These are phyloP conservation scores for Trichoderma citrinoviride DNA, from an alignment of 2,329 filamentous ascomycete species.

Conservation along the genomic window DNA sequence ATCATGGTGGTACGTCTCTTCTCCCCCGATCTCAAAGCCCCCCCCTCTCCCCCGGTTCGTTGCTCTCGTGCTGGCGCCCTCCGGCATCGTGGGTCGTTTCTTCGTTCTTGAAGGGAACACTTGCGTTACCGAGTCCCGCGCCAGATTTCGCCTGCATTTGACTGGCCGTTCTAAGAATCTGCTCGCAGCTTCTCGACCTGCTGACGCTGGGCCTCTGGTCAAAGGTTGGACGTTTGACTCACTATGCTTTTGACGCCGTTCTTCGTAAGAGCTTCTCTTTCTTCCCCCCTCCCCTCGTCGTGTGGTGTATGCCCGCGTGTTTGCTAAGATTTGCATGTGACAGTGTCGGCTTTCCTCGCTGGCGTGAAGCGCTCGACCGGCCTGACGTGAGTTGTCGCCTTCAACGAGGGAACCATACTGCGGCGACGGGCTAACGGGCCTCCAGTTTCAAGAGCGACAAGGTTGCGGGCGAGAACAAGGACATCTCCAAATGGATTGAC, in stretches of 20 bases:
- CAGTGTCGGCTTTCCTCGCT: conserved; percentile 93
- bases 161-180: conserved; percentile 36
- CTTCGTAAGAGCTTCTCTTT: conserved; percentile 61
- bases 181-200: conserved; percentile 59
- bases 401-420: background rate
- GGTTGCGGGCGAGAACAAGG: conserved; percentile 74
- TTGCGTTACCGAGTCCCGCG: conserved; percentile 23
- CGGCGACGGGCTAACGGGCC: conserved; percentile 27
- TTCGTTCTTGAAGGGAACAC: conserved; percentile 11
- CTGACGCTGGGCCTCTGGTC: conserved; percentile 66
- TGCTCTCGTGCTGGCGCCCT: conserved; percentile 16
- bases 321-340: conserved; percentile 13
- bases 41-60: conserved; percentile 15
- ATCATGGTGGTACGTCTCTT: conserved; percentile 37
- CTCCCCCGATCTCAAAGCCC: background rate
- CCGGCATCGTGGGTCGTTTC: background rate
- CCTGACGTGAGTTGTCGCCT: conserved; percentile 75
- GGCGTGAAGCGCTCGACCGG: conserved; percentile 97
- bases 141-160: conserved; percentile 26
- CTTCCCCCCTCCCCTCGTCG: background rate
- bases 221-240: conserved; percentile 88
- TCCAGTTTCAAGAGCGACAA: conserved; percentile 85
- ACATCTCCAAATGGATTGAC: conserved; percentile 83
- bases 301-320: background rate
- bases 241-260: conserved; percentile 95